phyloP scores from a whole-genome alignment of 768 basidiomycete genomes.

The Lactarius psammicola region DNA sequence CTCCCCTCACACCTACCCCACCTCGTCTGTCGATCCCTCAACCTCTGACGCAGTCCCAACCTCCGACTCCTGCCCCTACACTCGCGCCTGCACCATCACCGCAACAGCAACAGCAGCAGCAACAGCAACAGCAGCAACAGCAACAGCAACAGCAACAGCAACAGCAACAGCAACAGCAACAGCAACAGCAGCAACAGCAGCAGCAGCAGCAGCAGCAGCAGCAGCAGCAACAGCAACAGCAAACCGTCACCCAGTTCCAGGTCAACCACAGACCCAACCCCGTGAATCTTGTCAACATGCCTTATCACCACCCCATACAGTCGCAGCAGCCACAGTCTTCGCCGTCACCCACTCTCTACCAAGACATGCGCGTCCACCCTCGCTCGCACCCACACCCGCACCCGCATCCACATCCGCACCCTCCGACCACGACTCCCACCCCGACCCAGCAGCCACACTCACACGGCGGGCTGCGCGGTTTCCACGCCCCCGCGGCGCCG shows the following conservation, averaged over 20 bases:
- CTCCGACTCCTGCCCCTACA: conserved; percentile 9
- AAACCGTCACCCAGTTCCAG: conserved; percentile 16
- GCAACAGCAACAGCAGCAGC: not conserved
- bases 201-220: not conserved
- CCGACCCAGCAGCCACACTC: conserved; percentile 17
- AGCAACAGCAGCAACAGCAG: not conserved
- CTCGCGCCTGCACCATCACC: conserved; percentile 27
- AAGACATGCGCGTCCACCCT: conserved; percentile 30
- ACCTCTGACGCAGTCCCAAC: conserved; percentile 9
- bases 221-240: conserved; percentile 12
- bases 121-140: not conserved
- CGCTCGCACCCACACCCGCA: conserved; percentile 18
- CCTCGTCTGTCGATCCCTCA: conserved; percentile 11
- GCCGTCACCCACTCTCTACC: conserved; percentile 26
- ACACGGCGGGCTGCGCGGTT: conserved; percentile 20
- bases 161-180: not conserved
- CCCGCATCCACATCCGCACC: conserved; percentile 19
- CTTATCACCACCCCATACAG: conserved; percentile 30
- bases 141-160: not conserved
- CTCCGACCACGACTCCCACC: conserved; percentile 9
- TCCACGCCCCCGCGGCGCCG: conserved; percentile 17
- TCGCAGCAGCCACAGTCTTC: conserved; percentile 30
- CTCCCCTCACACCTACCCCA: conserved; percentile 15
- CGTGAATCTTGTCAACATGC: conserved; percentile 19
- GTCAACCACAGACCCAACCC: conserved; percentile 8